Percentiles rank a stretch among this genome's conserved stretches.
Conservation (phyloP, 768 basidiomycete species). For the Wakefieldia striispora region DNA sequence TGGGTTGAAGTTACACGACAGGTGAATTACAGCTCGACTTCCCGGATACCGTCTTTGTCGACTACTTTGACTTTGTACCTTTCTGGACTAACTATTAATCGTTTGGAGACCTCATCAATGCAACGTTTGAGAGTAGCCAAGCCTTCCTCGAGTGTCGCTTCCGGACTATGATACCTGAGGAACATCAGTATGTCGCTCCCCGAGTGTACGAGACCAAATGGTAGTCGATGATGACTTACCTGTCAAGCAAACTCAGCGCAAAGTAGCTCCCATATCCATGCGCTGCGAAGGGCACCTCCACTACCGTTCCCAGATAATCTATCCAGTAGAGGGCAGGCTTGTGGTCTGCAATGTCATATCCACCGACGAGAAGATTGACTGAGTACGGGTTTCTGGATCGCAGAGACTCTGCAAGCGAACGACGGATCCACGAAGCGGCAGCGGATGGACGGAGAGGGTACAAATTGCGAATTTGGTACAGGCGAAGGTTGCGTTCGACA, state of each 20-base stretch:
- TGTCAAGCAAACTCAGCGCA: conserved; percentile 85
- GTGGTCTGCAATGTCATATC: conserved; percentile 77
- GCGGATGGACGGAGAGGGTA: conserved; percentile 87
- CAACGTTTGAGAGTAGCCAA: conserved; percentile 81
- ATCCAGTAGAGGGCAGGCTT: conserved; percentile 89
- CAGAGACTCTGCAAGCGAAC: conserved; percentile 82
- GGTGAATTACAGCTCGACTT: conserved; percentile 63
- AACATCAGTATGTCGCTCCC: not conserved
- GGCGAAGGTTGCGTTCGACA: conserved; percentile 91
- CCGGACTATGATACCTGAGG: conserved; percentile 84
- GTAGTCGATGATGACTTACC: conserved; percentile 42
- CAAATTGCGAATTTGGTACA: conserved; percentile 94
- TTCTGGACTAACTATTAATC: conserved; percentile 74
- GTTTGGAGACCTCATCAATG: conserved; percentile 83
- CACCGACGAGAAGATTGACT: conserved; percentile 91
- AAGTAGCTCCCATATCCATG: conserved; percentile 97
- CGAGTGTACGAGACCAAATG: not conserved
- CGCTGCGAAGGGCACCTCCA: conserved; percentile 87
- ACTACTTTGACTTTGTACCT: conserved; percentile 89
- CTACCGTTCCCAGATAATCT: conserved; percentile 91
- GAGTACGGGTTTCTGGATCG: conserved; percentile 86
- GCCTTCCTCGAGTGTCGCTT: conserved; percentile 82
- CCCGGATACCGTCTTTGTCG: conserved; percentile 86
- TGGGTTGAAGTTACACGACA: conserved; percentile 4
- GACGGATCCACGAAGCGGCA: conserved; percentile 94